These are phyloP conservation scores for Eruca vesicaria DNA, from an alignment of 441 rosid species.

Conservation along the genomic window DNA sequence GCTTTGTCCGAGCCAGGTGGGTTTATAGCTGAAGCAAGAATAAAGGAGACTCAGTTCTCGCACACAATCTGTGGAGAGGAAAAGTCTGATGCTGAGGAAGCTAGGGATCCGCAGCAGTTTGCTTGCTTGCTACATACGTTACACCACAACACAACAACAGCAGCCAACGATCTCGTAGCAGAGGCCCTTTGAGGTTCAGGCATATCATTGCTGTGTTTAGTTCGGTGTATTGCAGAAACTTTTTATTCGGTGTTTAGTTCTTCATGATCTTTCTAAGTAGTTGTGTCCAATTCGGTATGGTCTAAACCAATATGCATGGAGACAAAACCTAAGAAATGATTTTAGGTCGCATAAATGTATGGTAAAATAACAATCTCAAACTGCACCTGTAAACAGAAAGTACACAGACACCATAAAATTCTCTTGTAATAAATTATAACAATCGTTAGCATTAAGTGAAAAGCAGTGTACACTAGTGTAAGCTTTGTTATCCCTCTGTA, in stretches of 20 bases:
- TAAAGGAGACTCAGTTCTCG: conserved; percentile 43
- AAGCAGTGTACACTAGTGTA: too few relatives aligned
- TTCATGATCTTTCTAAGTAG: too few relatives aligned
- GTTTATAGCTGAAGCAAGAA: conserved; percentile 45
- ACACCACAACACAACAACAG: not conserved
- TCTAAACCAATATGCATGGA: too few relatives aligned
- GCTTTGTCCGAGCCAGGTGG: conserved; percentile 44
- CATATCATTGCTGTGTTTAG: too few relatives aligned
- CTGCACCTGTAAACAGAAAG: not conserved
- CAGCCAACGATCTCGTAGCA: not conserved
- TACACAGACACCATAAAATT: too few relatives aligned
- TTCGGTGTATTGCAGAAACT: too few relatives aligned
- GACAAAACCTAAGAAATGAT: too few relatives aligned
- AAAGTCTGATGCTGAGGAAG: conserved; percentile 41
- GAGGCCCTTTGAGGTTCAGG: not conserved
- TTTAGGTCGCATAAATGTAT: too few relatives aligned
- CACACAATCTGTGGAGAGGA: conserved; percentile 38
- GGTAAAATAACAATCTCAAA: not conserved
- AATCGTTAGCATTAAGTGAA: not conserved
- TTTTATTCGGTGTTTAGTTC: not conserved
- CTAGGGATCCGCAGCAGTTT: conserved; percentile 64
- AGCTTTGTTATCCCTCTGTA: too few relatives aligned
- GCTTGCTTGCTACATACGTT: conserved; percentile 38
- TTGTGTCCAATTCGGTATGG: too few relatives aligned
- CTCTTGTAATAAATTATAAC: too few relatives aligned